These are phyloP conservation scores for Omphalea diandra DNA, from an alignment of 441 rosid species.

Conservation along the genomic window DNA sequence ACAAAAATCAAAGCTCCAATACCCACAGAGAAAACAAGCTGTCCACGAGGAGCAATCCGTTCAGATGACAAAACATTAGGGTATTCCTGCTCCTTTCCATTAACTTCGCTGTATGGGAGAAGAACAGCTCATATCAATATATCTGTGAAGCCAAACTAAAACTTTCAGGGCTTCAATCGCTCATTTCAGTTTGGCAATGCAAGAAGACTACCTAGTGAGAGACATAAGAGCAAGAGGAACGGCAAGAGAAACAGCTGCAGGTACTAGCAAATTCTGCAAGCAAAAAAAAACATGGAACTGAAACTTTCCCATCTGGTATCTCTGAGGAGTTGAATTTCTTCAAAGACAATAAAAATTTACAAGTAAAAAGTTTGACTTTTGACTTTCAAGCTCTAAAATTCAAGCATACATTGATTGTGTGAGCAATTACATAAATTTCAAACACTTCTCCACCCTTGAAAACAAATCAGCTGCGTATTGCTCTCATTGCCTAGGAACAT, in stretches of 20 bases:
- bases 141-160: constrained; percentile 15
- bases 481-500: neutral
- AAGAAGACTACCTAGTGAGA: constrained; percentile 69
- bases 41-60: constrained; percentile 92
- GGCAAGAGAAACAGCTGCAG: constrained; percentile 77
- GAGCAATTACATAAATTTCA: neutral
- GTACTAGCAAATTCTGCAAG: constrained; percentile 65
- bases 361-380: neutral
- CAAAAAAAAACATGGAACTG: constrained; percentile 14
- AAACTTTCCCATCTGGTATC: neutral
- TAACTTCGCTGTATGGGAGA: constrained; percentile 72
- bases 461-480: neutral
- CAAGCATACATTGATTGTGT: neutral
- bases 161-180: constrained; percentile 11
- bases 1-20: constrained; percentile 87
- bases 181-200: constrained; percentile 19
- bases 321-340: neutral
- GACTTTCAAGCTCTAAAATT: neutral
- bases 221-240: constrained; percentile 92
- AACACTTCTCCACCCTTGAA: neutral
- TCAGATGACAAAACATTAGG: constrained; percentile 69
- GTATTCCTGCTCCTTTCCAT: constrained; percentile 65
- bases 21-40: constrained; percentile 79
- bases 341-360: neutral
- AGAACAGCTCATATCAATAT: constrained; percentile 24